Base-by-base conservation (phyloP, 768 basidiomycete genomes). In the Lactarius quietus region DNA sequence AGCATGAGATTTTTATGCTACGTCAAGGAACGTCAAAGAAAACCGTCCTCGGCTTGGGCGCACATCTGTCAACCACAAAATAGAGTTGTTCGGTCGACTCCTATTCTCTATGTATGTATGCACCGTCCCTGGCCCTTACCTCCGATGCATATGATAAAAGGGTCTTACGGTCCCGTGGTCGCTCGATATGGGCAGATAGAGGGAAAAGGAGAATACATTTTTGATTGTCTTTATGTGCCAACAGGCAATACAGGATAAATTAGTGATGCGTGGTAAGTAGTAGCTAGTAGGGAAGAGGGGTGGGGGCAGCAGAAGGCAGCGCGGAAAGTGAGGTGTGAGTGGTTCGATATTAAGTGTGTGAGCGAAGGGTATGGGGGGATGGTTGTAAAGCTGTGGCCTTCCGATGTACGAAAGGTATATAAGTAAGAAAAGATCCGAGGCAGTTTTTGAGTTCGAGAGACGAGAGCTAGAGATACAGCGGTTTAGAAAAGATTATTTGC, bases 381-480 rank as follows among this genome's bases (percentile, higher is more conserved):
- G 31, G 53, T 17, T 20, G 53, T 54, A 54, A 29, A 29, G 28
- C 53, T 54, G 28, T 54, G 4, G 8, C 53, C 53, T 33, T 54
- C 53, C 53, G 31, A 29, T 31, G 53, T 18, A 7, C 31, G 26
- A 54, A 33, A 33, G 18, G 29, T 29, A 29, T 54, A 54, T 54
- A 54, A 20, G 29, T 31, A 29, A 31, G 52, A 17, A 31, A 29
- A 54, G 20, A 54, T 51, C 48, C 48, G 48, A n/a, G n/a, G 23
- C 48, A 26, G 48, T 28, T 51, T 48, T 51, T 33, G 43, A 23
- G 43, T 45, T 41, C 7, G 28, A 28, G 52, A 53, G 29, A 29
- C 15, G 9, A 54, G 28, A 62, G 65, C 65, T 66, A 66, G 65
- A 66, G 65, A 66, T 66, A 66, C 65, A 66, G n/a, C n/a, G n/a